These are phyloP conservation scores for Penstemon barbatus DNA, from an alignment of 257 asterid genomes.

Conservation along the genomic window DNA sequence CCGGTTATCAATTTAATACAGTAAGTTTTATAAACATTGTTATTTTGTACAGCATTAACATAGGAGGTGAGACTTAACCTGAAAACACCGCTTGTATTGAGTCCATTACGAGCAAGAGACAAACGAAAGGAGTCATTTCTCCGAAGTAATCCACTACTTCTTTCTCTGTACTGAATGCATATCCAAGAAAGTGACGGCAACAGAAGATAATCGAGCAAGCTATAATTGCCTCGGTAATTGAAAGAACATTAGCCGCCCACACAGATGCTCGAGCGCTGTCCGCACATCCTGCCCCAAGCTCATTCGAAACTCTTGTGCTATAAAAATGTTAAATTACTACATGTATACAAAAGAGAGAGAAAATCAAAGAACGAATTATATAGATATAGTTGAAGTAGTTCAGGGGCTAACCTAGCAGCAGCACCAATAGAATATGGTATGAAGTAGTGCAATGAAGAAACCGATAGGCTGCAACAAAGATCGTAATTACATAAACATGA, in stretches of 20 bases:
- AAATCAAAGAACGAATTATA: not conserved
- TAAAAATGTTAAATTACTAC: not conserved
- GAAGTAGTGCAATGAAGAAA: slow-evolving; percentile 50
- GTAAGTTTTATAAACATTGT: not conserved
- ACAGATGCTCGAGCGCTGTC: slow-evolving; percentile 45
- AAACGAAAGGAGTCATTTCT: slow-evolving; percentile 39
- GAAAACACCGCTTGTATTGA: slow-evolving; percentile 51
- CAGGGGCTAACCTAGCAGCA: slow-evolving; percentile 52
- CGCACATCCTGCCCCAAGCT: slow-evolving; percentile 54
- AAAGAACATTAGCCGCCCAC: slow-evolving; percentile 42
- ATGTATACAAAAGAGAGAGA: not conserved
- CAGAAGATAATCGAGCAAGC: slow-evolving; percentile 40
- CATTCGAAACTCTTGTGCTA: slow-evolving; percentile 63
- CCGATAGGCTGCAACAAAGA: slow-evolving; percentile 46
- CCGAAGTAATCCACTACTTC: slow-evolving; percentile 44
- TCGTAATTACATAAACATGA: not conserved
- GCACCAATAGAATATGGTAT: slow-evolving; percentile 63
- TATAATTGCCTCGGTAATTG: slow-evolving; percentile 42
- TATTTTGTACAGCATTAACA: not conserved
- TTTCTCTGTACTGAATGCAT: slow-evolving; percentile 46
- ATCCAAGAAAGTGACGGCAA: slow-evolving; percentile 44
- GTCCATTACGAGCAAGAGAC: slow-evolving; percentile 48
- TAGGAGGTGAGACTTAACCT: slow-evolving; percentile 32
- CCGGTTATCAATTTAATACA: not conserved
- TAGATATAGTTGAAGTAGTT: not conserved